Percentiles rank a stretch among this genome's conserved stretches.
phyloP scores from a whole-genome alignment of 345 rosid genomes.

The Trapa bicornis region DNA sequence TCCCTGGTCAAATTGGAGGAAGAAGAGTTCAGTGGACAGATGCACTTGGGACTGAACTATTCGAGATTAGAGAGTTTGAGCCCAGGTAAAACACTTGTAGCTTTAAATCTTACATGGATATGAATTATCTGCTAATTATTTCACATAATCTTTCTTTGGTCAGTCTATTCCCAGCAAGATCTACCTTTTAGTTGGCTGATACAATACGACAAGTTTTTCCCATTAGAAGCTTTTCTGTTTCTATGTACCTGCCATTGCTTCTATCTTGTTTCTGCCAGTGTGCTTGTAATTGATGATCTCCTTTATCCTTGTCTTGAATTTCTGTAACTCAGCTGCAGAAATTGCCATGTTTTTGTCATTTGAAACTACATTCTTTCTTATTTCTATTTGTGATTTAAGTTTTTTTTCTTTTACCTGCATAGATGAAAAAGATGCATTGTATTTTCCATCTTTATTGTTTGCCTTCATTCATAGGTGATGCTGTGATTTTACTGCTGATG shows the following conservation, averaged over 20 bases:
- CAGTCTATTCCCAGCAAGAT: background rate
- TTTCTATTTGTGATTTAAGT: background rate
- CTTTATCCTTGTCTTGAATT: no score
- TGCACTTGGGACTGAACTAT: conserved; percentile 80
- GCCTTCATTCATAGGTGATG: background rate
- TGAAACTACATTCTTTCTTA: background rate
- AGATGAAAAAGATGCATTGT: background rate
- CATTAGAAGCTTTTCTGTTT: background rate
- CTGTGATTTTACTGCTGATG: background rate
- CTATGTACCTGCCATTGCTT: background rate
- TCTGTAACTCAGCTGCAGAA: no score
- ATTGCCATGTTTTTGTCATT: background rate
- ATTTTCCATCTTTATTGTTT: background rate
- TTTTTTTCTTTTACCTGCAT: background rate
- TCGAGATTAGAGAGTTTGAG: conserved; percentile 85
- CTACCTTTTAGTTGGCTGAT: background rate
- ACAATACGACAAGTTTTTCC: background rate
- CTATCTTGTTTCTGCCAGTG: background rate
- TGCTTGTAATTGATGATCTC: no score
- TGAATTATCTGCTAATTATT: background rate
- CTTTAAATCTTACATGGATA: background rate
- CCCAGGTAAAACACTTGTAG: conserved; percentile 49
- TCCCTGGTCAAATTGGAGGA: conserved; percentile 30
- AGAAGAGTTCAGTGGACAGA: conserved; percentile 97
- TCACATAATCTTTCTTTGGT: background rate